Conservation (phyloP, 2,329 filamentous ascomycete genomes). For the Monilinia vaccinii-corymbosi region DNA sequence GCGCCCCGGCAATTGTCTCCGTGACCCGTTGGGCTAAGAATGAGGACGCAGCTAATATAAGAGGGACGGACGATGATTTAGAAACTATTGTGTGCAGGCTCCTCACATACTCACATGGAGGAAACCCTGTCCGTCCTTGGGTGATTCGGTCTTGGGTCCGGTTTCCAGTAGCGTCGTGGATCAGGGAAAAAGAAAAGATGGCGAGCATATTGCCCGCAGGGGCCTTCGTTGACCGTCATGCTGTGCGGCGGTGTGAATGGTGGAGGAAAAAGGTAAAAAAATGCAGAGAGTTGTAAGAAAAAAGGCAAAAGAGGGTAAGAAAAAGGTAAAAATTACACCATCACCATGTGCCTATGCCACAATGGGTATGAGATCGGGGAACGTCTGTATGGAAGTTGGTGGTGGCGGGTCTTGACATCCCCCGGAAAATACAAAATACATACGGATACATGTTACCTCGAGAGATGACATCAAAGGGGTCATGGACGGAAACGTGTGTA, state of each 20-base stretch:
- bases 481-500: background rate
- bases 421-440: background rate
- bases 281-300: no score
- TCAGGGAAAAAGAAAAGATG: constrained; percentile 2
- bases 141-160: background rate
- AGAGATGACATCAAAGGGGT: background rate
- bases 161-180: background rate
- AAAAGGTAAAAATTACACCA: background rate
- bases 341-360: background rate
- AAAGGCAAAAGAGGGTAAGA: background rate
- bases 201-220: constrained; percentile 1
- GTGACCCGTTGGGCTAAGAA: constrained; percentile 16
- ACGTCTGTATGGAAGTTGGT: background rate
- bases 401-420: background rate
- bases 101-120: constrained; percentile 11
- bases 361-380: background rate
- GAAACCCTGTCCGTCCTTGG: constrained; percentile 3
- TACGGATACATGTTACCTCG: background rate
- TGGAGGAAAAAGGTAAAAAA: background rate
- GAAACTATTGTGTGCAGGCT: constrained; percentile 15
- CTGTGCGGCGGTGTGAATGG: constrained; percentile 6
- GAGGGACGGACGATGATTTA: constrained; percentile 1
- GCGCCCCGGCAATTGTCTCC: constrained; percentile 19
- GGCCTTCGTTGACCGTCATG: background rate
- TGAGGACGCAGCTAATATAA: background rate